phyloP scores from a whole-genome alignment of 306 rosid genomes.

The cucumber (Cucumis sativus) region Cucumber_9930_V3 NC_026660.2:17726501-17727000 shows the following conservation, averaged over 20 bases:
- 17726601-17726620: conserved; percentile 81
- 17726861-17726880: neutral
- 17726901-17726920: no score
- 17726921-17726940: no score
- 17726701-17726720: conserved; percentile 12
- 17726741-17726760: neutral
- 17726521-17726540: conserved; percentile 7
- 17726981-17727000: no score
- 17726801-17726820: neutral
- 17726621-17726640: conserved; percentile 73
- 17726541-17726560: conserved; percentile 11
- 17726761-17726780: neutral
- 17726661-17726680: conserved; percentile 67
- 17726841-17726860: neutral
- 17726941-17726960: no score
- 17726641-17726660: conserved; percentile 96
- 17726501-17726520: conserved; percentile 37
- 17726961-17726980: no score
- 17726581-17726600: conserved; percentile 60
- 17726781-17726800: neutral
- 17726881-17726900: no score
- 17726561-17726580: conserved; percentile 47
- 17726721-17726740: neutral
- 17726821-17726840: neutral
- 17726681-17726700: conserved; percentile 56